phyloP scores from a whole-genome alignment of 1,284 basidiomycete species.

The Fomitopsis schrenkii region DNA sequence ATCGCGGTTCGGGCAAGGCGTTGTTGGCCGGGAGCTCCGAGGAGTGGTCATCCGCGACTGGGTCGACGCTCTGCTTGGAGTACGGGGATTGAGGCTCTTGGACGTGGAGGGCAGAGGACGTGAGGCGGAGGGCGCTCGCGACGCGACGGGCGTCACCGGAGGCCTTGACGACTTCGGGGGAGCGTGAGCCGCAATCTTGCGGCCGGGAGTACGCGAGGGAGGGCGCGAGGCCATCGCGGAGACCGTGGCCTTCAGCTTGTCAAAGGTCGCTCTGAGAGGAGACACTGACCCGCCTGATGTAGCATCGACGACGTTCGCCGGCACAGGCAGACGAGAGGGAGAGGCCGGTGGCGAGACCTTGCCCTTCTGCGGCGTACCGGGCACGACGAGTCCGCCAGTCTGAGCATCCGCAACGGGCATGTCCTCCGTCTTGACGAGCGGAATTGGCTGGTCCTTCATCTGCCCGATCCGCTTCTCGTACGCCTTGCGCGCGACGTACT shows the following conservation, averaged over 20 bases:
- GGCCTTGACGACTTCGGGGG: background rate
- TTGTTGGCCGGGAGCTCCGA: background rate
- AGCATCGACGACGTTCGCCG: background rate
- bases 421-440: background rate
- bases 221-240: background rate
- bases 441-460: background rate
- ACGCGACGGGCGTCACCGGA: background rate
- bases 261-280: background rate
- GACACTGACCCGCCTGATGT: background rate
- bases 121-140: background rate
- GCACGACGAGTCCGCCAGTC: background rate
- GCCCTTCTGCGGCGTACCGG: background rate
- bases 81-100: background rate
- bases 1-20: background rate
- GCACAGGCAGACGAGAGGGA: background rate
- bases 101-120: background rate
- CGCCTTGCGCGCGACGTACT: background rate
- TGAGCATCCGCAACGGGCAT: background rate
- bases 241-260: background rate
- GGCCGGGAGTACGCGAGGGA: background rate
- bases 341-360: background rate
- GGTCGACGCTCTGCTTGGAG: background rate
- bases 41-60: background rate
- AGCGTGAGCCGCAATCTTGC: background rate
- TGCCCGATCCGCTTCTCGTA: background rate